phyloP scores from a whole-genome alignment of 148 eudicot species.

The Selenicereus undatus region DNA sequence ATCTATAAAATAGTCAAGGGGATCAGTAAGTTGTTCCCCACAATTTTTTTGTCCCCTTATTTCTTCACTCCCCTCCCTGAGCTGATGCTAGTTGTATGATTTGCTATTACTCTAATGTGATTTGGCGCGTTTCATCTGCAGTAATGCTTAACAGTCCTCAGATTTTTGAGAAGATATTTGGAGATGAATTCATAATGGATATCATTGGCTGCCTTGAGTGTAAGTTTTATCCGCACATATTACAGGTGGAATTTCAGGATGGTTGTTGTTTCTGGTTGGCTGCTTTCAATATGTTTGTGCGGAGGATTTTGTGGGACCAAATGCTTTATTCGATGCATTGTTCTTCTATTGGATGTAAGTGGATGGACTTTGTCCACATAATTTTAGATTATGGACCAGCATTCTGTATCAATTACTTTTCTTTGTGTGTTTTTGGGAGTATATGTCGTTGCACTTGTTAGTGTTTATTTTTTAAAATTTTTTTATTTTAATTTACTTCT shows the following conservation, averaged over 20 bases:
- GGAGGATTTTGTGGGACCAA: neutral
- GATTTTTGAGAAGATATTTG: conserved; percentile 79
- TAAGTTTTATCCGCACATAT: conserved; percentile 37
- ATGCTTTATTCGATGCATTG: neutral
- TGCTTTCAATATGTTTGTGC: neutral
- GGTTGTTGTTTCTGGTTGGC: neutral
- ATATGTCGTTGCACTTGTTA: neutral
- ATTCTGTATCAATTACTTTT: neutral
- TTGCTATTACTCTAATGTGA: conserved; percentile 7
- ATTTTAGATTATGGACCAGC: neutral
- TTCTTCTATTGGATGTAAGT: neutral
- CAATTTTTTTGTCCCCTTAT: neutral
- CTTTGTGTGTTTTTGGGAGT: neutral
- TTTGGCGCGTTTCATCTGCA: conserved; percentile 41
- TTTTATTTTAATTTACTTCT: neutral
- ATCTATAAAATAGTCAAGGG: conserved; percentile 81
- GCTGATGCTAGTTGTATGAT: neutral
- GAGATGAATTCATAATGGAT: conserved; percentile 87
- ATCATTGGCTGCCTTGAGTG: conserved; percentile 87
- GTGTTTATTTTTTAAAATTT: neutral
- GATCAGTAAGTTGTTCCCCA: conserved; percentile 49
- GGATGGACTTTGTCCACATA: neutral
- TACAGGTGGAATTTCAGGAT: neutral
- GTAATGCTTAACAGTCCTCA: conserved; percentile 79
- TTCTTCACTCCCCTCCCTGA: neutral